Evolutionary conservation across 805 yeast species (phyloP).

Genomic region (Kluyveromyces starmeri): DNA sequence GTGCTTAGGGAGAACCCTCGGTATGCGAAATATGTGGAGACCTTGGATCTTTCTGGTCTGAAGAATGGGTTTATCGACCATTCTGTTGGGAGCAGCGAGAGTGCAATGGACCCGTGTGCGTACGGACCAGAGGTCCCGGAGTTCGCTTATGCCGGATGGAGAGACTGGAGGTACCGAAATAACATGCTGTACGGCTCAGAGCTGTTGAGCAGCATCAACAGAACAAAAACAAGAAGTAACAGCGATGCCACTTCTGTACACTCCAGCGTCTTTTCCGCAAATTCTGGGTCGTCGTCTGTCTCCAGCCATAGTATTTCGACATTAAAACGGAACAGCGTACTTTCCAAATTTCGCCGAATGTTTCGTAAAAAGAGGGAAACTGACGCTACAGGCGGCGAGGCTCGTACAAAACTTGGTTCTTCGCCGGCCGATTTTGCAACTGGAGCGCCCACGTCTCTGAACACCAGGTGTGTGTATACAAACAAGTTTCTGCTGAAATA

Average conservation of each 20-base stretch:
- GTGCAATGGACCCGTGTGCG: background rate
- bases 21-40: slow-evolving; percentile 48
- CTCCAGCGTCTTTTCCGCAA: background rate
- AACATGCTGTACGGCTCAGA: slow-evolving; percentile 54
- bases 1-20: slow-evolving; percentile 47
- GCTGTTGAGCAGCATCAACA: slow-evolving; percentile 23
- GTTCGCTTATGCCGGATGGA: slow-evolving; percentile 67
- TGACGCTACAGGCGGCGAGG: too few relatives aligned
- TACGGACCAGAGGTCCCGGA: slow-evolving; percentile 12
- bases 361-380: too few relatives aligned
- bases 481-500: slow-evolving; percentile 55
- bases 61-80: slow-evolving; percentile 31
- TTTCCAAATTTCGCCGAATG: too few relatives aligned
- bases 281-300: too few relatives aligned
- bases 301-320: too few relatives aligned
- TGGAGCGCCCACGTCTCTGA: too few relatives aligned
- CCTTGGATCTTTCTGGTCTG: slow-evolving; percentile 48
- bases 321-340: too few relatives aligned
- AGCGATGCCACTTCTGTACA: slow-evolving; percentile 5
- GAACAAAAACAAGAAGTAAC: slow-evolving; percentile 7
- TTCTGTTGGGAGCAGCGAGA: slow-evolving; percentile 5
- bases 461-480: too few relatives aligned
- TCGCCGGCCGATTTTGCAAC: too few relatives aligned
- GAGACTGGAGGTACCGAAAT: slow-evolving; percentile 78
- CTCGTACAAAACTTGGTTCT: too few relatives aligned